Conservation (phyloP, 306 rosid genomes). For the Medicago arabica region DNA sequence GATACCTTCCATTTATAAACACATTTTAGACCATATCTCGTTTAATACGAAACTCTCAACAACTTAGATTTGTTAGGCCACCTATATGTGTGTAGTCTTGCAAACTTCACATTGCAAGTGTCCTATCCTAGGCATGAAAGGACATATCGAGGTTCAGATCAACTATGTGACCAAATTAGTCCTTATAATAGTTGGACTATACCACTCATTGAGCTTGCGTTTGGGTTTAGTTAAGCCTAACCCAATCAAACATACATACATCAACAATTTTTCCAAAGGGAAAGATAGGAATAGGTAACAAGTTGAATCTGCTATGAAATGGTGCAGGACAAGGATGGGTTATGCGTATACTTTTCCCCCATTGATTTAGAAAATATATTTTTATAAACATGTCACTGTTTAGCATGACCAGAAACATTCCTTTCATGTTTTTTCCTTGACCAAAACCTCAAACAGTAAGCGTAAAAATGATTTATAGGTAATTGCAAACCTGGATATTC, state of each 20-base stretch:
- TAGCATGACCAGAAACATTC: constrained; percentile 1
- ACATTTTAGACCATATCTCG: not conserved
- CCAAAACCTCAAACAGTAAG: not conserved
- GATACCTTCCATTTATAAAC: not conserved
- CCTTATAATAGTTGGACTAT: not conserved
- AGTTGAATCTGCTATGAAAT: constrained; percentile 13
- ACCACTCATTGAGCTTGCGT: not conserved
- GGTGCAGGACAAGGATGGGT: not conserved
- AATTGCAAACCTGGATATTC: not conserved
- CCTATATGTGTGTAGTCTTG: not conserved
- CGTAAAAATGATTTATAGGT: not conserved
- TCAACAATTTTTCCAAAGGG: constrained; percentile 5
- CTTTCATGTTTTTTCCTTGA: constrained; percentile 1
- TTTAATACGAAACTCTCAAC: not conserved
- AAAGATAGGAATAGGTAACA: not conserved
- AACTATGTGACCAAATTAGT: not conserved
- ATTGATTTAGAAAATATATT: constrained; percentile 5
- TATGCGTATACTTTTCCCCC: not conserved
- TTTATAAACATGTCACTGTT: not conserved
- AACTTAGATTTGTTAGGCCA: not conserved
- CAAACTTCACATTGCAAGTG: not conserved
- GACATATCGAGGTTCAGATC: not conserved
- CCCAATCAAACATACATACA: constrained; percentile 2
- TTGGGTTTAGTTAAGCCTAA: not conserved
- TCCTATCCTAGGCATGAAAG: not conserved